Conservation (phyloP, 345 rosid genomes). For the Citrus cavaleriei region DNA sequence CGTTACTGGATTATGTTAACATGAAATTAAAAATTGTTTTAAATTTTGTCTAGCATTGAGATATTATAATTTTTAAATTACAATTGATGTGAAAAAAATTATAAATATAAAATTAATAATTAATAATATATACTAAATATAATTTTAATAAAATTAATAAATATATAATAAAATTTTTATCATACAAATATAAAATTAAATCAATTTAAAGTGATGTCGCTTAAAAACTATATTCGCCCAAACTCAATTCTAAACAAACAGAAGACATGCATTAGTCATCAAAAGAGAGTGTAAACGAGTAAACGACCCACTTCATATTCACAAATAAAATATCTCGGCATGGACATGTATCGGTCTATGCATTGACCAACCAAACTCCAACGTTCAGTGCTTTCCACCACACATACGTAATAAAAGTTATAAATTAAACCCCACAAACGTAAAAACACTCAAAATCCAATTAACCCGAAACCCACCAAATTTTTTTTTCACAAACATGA, state of each 20-base stretch:
- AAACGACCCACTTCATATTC: background rate
- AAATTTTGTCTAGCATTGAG: accelerated
- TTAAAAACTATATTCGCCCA: too few species aligned
- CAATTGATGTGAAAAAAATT: accelerated
- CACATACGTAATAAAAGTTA: background rate
- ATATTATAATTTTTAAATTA: accelerated
- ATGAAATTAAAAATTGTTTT: background rate
- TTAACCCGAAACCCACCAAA: background rate
- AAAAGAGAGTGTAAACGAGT: too few species aligned
- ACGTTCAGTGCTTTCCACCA: background rate
- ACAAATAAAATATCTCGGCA: background rate
- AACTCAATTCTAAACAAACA: too few species aligned
- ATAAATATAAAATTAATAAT: too few species aligned
- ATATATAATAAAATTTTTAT: too few species aligned
- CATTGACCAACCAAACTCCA: background rate
- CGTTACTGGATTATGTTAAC: too few species aligned
- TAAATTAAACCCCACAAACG: background rate
- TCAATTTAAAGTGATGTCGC: too few species aligned
- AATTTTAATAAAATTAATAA: too few species aligned
- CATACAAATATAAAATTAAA: too few species aligned
- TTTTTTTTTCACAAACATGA: background rate
- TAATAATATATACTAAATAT: too few species aligned
- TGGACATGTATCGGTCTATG: background rate
- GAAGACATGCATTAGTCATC: background rate
- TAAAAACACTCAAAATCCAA: background rate